A percentile compares a stretch with the other conserved stretches of the same genome.
phyloP scores from a whole-genome alignment of 148 eudicot species.

The Cornus suecica region DNA sequence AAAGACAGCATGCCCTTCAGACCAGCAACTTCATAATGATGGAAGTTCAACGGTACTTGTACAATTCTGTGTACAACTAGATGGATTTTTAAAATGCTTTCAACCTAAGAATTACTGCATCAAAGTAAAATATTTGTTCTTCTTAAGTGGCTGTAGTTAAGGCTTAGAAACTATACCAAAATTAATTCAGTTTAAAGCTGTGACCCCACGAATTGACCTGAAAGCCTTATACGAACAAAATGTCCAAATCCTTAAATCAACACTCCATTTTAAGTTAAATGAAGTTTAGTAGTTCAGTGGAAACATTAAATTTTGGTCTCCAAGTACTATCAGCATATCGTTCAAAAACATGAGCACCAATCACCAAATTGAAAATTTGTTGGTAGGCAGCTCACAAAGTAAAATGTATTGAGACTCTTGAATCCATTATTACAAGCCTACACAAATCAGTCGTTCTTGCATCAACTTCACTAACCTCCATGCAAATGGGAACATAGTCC shows the following conservation, averaged over 20 bases:
- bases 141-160: not conserved
- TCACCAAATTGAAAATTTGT: not conserved
- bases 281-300: not conserved
- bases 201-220: not conserved
- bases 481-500: slow-evolving; percentile 93
- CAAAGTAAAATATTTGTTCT: not conserved
- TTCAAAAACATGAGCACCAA: not conserved
- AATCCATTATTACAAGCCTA: not conserved
- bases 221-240: not conserved
- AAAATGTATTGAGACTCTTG: not conserved
- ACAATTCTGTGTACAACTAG: not conserved
- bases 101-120: not conserved
- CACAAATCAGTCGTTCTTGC: not conserved
- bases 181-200: not conserved
- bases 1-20: not conserved
- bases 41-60: not conserved
- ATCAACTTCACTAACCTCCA: slow-evolving; percentile 72
- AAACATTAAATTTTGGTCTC: not conserved
- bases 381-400: not conserved
- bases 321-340: not conserved
- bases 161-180: not conserved
- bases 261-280: not conserved
- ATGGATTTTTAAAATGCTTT: not conserved
- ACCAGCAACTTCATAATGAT: not conserved
- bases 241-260: not conserved